A percentile compares a stretch with the other conserved stretches of the same genome.
phyloP scores from a whole-genome alignment of 352 stramenopile genomes.

The Globisporangium echinulatum region DNA sequence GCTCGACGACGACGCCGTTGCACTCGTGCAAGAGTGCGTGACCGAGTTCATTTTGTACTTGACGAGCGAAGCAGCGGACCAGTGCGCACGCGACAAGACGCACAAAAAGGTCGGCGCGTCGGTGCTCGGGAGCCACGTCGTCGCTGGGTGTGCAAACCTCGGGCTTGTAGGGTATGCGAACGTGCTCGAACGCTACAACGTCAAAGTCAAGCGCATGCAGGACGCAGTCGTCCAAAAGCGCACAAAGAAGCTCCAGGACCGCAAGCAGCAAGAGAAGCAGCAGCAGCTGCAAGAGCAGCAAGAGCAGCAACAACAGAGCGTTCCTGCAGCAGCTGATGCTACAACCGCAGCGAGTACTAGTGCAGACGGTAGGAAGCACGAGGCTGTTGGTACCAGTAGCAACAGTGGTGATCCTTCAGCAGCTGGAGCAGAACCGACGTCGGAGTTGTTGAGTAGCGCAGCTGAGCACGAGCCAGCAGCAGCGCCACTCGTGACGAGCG shows the following conservation, averaged over 20 bases:
- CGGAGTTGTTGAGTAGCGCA: too few species aligned
- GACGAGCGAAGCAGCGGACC: slow-evolving; percentile 73
- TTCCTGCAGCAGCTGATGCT: neutral
- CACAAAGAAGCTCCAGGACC: neutral
- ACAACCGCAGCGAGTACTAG: too few species aligned
- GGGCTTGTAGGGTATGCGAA: slow-evolving; percentile 62
- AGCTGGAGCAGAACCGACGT: too few species aligned
- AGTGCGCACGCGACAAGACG: slow-evolving; percentile 56
- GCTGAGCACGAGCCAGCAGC: too few species aligned
- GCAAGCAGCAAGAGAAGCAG: slow-evolving; percentile 1
- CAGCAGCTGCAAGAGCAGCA: neutral
- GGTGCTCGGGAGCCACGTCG: slow-evolving; percentile 51
- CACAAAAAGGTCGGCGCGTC: slow-evolving; percentile 28
- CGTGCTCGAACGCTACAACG: slow-evolving; percentile 54
- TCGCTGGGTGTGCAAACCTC: slow-evolving; percentile 63
- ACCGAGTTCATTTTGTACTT: slow-evolving; percentile 82
- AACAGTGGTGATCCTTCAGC: too few species aligned
- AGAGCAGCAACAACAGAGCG: neutral
- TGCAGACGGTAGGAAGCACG: too few species aligned
- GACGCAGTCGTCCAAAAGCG: slow-evolving; percentile 54
- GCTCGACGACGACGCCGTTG: slow-evolving; percentile 71
- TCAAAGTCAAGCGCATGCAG: slow-evolving; percentile 60
- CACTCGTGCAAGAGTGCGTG: slow-evolving; percentile 81
- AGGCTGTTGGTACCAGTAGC: too few species aligned
- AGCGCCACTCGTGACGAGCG: too few species aligned